These are phyloP conservation scores for Hypomontagnella monticulosa DNA, from an alignment of 495 filamentous ascomycete species.

Conservation along the genomic window DNA sequence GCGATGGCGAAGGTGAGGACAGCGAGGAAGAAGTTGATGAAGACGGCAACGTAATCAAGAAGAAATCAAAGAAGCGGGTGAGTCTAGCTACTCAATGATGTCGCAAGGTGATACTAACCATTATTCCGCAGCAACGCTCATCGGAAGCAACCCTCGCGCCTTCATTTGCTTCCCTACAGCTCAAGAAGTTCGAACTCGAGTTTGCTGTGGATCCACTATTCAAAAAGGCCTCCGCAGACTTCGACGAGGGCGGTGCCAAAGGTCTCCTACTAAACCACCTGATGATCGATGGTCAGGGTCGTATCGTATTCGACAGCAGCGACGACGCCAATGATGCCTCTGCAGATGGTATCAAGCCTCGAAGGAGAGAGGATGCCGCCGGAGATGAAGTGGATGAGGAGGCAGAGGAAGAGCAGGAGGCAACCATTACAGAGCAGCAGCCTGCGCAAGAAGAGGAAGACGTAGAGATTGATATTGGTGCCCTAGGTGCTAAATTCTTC, in stretches of 20 bases:
- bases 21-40: conserved; percentile 84
- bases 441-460: conserved; percentile 64
- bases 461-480: conserved; percentile 78
- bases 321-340: conserved; percentile 81
- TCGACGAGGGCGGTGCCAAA: conserved; percentile 98
- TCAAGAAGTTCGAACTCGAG: conserved; percentile 97
- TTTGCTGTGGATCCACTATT: conserved; percentile 97
- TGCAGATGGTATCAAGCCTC: conserved; percentile 51
- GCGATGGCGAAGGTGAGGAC: conserved; percentile 73
- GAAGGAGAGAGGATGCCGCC: conserved; percentile 53
- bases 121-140: conserved; percentile 66
- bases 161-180: conserved; percentile 84
- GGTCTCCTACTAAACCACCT: conserved; percentile 94
- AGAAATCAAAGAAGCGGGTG: conserved; percentile 72
- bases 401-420: conserved; percentile 52
- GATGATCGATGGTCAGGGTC: conserved; percentile 86
- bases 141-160: conserved; percentile 92
- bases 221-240: conserved; percentile 98
- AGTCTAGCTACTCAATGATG: conserved; percentile 1
- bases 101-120: conserved; percentile 5
- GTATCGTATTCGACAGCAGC: conserved; percentile 98
- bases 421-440: conserved; percentile 49
- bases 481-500: conserved; percentile 84
- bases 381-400: conserved; percentile 64
- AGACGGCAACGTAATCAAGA: conserved; percentile 77